Evolutionary conservation across 1,284 basidiomycete genomes (phyloP).

Genomic region (Mrakiaceae sp.): DNA sequence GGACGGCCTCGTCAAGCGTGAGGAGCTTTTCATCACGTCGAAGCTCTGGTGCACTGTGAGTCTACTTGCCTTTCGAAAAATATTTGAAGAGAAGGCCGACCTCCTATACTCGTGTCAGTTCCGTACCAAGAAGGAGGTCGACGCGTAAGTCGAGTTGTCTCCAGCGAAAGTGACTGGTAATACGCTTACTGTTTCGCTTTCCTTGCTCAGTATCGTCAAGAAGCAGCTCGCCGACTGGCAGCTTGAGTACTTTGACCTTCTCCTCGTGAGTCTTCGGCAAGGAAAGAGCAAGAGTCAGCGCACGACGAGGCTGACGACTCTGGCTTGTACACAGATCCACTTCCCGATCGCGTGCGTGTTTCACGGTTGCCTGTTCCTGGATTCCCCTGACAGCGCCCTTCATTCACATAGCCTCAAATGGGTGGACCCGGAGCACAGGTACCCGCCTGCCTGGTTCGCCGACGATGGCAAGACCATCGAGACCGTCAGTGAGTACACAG

Average conservation of each 20-base stretch:
- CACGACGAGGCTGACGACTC: too few relatives aligned
- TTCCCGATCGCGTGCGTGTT: conserved; percentile 51
- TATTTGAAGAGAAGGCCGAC: conserved; percentile 54
- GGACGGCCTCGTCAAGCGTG: conserved; percentile 36
- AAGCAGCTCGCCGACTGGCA: conserved; percentile 64
- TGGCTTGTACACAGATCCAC: conserved; percentile 40
- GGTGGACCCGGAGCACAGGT: conserved; percentile 59
- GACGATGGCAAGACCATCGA: conserved; percentile 42
- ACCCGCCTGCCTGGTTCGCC: conserved; percentile 65
- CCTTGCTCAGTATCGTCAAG: conserved; percentile 30
- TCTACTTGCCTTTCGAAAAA: conserved; percentile 23
- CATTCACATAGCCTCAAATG: neutral
- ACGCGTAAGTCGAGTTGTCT: neutral
- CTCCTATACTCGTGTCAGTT: conserved; percentile 33
- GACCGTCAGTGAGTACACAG: too few relatives aligned
- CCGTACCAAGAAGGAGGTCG: neutral
- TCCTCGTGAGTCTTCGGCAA: too few relatives aligned
- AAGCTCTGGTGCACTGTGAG: conserved; percentile 61
- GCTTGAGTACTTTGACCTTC: conserved; percentile 43
- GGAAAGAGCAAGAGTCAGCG: too few relatives aligned
- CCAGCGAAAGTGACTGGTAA: neutral
- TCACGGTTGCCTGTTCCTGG: conserved; percentile 42
- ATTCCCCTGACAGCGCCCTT: too few relatives aligned
- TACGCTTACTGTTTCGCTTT: neutral
- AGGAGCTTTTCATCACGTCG: conserved; percentile 31